Conservation (phyloP, 228 moss, liverwort and hornwort genomes). For the Sphagnum fallax region DNA sequence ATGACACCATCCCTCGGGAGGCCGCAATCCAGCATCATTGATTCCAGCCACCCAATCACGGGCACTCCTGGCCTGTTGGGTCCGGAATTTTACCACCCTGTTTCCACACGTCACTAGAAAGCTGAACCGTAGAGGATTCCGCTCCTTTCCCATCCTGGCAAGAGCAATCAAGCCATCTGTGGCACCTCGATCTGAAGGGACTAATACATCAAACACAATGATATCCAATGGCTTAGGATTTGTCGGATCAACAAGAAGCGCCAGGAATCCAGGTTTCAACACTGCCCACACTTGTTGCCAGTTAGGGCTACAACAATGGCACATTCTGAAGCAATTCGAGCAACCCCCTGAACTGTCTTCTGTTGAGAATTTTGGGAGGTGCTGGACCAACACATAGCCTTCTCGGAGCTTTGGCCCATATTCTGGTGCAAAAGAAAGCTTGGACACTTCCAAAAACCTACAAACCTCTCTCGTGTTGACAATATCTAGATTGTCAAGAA, state of each 20-base stretch:
- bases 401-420: conserved; percentile 60
- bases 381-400: conserved; percentile 59
- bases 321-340: conserved; percentile 31
- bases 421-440: conserved; percentile 56
- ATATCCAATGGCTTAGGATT: conserved; percentile 54
- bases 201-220: conserved; percentile 55
- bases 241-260: conserved; percentile 50
- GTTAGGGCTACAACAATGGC: conserved; percentile 50
- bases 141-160: conserved; percentile 55
- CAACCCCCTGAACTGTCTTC: conserved; percentile 28
- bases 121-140: conserved; percentile 58
- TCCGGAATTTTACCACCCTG: conserved; percentile 46
- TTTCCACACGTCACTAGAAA: conserved; percentile 55
- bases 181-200: conserved; percentile 46
- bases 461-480: conserved; percentile 55
- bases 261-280: conserved; percentile 56
- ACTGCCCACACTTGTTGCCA: conserved; percentile 65
- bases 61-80: conserved; percentile 40
- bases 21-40: conserved; percentile 57
- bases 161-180: conserved; percentile 58
- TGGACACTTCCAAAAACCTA: conserved; percentile 54
- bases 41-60: conserved; percentile 63
- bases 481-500: conserved; percentile 55
- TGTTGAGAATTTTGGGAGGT: conserved; percentile 34
- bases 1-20: conserved; percentile 68